Evolutionary conservation across 2,329 filamentous ascomycete species (phyloP).

Genomic region (Myriosclerotinia curreyana): DNA sequence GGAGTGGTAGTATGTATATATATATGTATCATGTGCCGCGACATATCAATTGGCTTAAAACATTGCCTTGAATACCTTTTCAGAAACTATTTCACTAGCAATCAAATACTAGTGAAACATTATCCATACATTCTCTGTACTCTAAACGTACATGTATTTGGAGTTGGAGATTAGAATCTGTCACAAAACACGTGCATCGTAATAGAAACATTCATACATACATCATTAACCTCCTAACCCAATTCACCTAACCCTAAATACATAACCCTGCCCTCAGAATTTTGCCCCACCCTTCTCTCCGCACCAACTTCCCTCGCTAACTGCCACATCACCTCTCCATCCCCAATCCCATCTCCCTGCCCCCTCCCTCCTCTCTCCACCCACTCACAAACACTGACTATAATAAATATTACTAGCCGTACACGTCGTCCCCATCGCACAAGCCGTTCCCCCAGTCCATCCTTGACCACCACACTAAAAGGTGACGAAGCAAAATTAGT

Average conservation of each 20-base stretch:
- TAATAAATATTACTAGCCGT: conserved; percentile 28
- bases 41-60: not conserved
- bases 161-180: not conserved
- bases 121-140: not conserved
- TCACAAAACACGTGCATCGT: not conserved
- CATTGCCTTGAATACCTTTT: not conserved
- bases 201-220: not conserved
- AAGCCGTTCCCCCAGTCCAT: conserved; percentile 28
- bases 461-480: conserved; percentile 30
- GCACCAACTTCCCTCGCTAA: too few relatives aligned
- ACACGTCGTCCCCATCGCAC: conserved; percentile 27
- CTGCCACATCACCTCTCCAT: too few relatives aligned
- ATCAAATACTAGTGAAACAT: not conserved
- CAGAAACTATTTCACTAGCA: not conserved
- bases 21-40: not conserved
- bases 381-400: conserved; percentile 28
- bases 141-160: fast-evolving
- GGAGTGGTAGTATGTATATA: not conserved
- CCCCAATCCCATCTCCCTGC: not conserved
- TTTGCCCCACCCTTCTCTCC: not conserved
- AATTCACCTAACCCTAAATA: not conserved
- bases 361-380: not conserved
- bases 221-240: not conserved
- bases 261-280: not conserved
- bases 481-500: too few relatives aligned